Evolutionary conservation across 257 asterid genomes (phyloP), one percentile per base, ranked within the genome.

Genomic region (Lycium ferocissimum): DNA sequence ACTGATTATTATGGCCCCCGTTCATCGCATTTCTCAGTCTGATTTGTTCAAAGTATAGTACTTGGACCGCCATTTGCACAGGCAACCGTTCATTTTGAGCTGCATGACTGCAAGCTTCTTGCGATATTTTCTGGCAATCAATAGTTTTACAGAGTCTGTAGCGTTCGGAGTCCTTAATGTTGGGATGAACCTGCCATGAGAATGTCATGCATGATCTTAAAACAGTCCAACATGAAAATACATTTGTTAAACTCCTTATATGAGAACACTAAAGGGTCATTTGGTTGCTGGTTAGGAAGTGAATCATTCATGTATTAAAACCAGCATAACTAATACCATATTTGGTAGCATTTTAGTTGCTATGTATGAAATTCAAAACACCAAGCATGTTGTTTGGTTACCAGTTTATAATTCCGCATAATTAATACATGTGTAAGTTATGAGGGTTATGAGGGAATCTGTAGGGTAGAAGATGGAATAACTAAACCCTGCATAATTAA

Each of bases 71-170:
- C 98, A 94, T 96, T 69, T 96, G 99, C 13, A 96, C 98, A 0
- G 99, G 99, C 1, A 96, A 87, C 2, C 98, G 89, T 84, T 96
- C 99, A 82, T 96, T 96, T 85, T 96, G 99, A 38, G 99, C 98
- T 6, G 99, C 99, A 33, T 96, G 99, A 93, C 98, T 96, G 94
- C 99, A 96, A 14, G 98, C 99, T 86, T 96, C 99, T 89, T 96
- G 97, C 0, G 98, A 92, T 4, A 96, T 91, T 76, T 95, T 96
- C 84, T 95, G 99, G 82, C 95, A 91, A 88, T 96, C 97, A 1
- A 96, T 95, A 6, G 96, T 90, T 76, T 96, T 96, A 93, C 98
- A 95, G 22, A 96, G 94, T 2, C 97, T 89, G 88, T 94, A 94
- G 1, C 98, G 89, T 37, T 96, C 99, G 0, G 97, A 90, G 59